Conservation (phyloP, 805 yeast genomes). For the Ogataea trehaloabstinens region DNA sequence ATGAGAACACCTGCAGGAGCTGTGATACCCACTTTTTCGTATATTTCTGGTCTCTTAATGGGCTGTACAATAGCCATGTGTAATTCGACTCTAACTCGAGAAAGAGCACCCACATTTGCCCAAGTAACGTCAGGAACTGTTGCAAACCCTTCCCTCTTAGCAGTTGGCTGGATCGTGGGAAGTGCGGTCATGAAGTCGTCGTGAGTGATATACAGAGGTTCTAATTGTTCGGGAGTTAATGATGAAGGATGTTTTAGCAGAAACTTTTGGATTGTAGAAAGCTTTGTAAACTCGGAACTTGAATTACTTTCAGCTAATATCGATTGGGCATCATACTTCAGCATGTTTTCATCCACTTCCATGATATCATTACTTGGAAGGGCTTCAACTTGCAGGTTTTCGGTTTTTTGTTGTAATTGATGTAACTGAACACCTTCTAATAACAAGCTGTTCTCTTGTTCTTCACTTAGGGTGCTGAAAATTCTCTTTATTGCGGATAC, state of each 20-base stretch:
- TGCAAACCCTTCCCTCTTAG: conserved; percentile 97
- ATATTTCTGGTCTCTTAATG: conserved; percentile 86
- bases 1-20: conserved; percentile 96
- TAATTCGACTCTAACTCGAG: conserved; percentile 76
- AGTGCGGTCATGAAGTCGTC: conserved; percentile 82
- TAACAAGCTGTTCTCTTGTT: conserved; percentile 31
- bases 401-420: conserved; percentile 6
- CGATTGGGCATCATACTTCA: conserved; percentile 1
- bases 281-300: conserved; percentile 8
- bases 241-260: conserved; percentile 75
- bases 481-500: conserved; percentile 91
- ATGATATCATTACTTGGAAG: conserved; percentile 18
- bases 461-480: conserved; percentile 56
- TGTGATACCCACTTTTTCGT: conserved; percentile 85
- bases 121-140: conserved; percentile 97
- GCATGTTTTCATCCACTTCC: conserved; percentile 20
- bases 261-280: conserved; percentile 71
- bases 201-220: conserved; percentile 69
- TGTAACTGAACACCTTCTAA: conserved; percentile 15
- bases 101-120: conserved; percentile 90
- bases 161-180: conserved; percentile 94
- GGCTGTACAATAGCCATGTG: conserved; percentile 99
- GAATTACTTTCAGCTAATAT: conserved; percentile 3
- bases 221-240: conserved; percentile 70
- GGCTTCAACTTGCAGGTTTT: conserved; percentile 6